phyloP scores from a whole-genome alignment of 345 rosid species.

The Linum lewisii region DNA sequence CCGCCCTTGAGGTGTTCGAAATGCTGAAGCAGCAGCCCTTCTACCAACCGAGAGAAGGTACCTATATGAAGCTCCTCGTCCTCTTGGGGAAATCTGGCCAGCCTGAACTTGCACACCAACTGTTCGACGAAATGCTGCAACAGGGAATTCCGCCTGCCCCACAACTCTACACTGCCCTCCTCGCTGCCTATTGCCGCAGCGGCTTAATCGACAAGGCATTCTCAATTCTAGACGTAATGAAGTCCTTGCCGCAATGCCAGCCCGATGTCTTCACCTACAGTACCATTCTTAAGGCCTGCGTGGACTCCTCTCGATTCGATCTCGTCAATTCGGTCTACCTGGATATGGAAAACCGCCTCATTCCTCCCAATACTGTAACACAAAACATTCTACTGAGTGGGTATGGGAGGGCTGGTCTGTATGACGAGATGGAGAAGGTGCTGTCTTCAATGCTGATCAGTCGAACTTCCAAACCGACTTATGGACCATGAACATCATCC shows the following conservation, averaged over 20 bases:
- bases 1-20: conserved; percentile 73
- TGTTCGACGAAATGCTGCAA: conserved; percentile 69
- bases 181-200: conserved; percentile 62
- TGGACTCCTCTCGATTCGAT: conserved; percentile 52
- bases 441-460: conserved; percentile 65
- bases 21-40: conserved; percentile 67
- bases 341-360: conserved; percentile 63
- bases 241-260: conserved; percentile 56
- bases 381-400: conserved; percentile 88
- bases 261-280: conserved; percentile 83
- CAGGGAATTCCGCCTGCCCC: conserved; percentile 65
- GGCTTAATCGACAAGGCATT: conserved; percentile 59
- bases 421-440: conserved; percentile 78
- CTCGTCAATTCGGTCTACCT: conserved; percentile 46
- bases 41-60: conserved; percentile 72
- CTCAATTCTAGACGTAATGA: conserved; percentile 49
- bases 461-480: conserved; percentile 67
- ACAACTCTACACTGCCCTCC: conserved; percentile 75
- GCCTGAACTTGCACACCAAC: conserved; percentile 49
- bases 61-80: conserved; percentile 72
- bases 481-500: conserved; percentile 85
- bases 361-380: conserved; percentile 72
- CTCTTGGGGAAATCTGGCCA: conserved; percentile 65
- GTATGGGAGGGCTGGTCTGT: conserved; percentile 60
- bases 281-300: conserved; percentile 61